Conservation (phyloP, 2,329 filamentous ascomycete genomes). For the Orbilia brochopaga region DNA sequence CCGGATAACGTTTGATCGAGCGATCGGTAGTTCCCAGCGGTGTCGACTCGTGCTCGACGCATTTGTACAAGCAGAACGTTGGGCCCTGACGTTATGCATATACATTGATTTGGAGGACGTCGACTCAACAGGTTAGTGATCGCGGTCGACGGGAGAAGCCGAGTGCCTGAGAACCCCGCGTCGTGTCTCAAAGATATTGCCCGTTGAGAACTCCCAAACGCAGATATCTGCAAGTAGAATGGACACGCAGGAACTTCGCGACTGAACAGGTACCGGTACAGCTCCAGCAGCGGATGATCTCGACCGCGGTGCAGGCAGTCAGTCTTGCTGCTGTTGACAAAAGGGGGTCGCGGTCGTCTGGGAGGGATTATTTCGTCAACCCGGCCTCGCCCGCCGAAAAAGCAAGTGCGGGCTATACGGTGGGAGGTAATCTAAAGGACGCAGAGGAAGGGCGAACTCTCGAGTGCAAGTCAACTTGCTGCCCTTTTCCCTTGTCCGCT, state of each 20-base stretch:
- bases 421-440: slow-evolving; percentile 18
- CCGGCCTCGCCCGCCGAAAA: too few relatives aligned
- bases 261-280: slow-evolving; percentile 1
- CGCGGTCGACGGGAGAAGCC: slow-evolving; percentile 3
- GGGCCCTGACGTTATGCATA: not conserved
- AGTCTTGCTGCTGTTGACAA: not conserved
- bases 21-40: not conserved
- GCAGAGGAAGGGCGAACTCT: slow-evolving; percentile 31
- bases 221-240: slow-evolving; percentile 11
- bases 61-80: not conserved
- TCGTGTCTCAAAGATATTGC: slow-evolving; percentile 30
- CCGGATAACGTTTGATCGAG: too few relatives aligned
- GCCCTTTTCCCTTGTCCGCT: slow-evolving; percentile 30
- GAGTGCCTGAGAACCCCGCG: slow-evolving; percentile 7
- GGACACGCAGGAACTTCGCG: not conserved
- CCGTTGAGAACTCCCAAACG: slow-evolving; percentile 3
- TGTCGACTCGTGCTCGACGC: not conserved
- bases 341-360: slow-evolving; percentile 8
- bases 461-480: slow-evolving; percentile 26
- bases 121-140: not conserved
- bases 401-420: too few relatives aligned
- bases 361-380: not conserved
- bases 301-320: not conserved
- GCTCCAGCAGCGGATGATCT: not conserved
- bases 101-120: not conserved